Evolutionary conservation across 345 rosid species (phyloP), one percentile per base, ranked within the genome.

Genomic region (Citrus mangshanensis): DNA sequence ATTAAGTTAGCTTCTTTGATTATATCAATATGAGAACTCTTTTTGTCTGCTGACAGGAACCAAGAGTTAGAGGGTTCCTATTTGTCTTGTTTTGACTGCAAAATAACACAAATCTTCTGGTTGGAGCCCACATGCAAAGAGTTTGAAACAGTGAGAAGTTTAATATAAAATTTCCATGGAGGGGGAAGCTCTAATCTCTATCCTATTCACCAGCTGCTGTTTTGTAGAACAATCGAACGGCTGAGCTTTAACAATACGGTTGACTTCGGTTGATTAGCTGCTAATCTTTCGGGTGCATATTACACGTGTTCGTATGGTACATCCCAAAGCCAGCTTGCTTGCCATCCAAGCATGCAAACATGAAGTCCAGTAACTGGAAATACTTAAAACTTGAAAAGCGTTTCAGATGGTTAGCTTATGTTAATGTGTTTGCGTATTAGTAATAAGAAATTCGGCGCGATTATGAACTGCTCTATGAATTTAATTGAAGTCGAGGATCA

Each of bases 71-170:
- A 49, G 80, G 68, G 80, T 56, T 64, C 85, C 81, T 42, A 79
- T 77, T 66, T 84, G 75, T 86, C 79, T 19, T 77, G 30, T 54
- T 27, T 14, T 69, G 40, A 55, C n/a, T 70, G 76, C 35, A 74
- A 18, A 38, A 19, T 38, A 61, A 42, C 77, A 62, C 5, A 79
- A 74, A 79, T 80, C 69, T 35, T 22, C 6, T 64, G 35, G 75
- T 70, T 67, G 81, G 64, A 28, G 25, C 62, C 75, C 60, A 70
- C 80, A 63, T 55, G 76, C 64, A 4, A 18, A 38, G 67, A 54
- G 70, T 61, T 72, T 32, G 9, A 71, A 63, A 27, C 42, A n/a
- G 30, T 30, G 5, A 3, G 35, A 21, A 38, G 34, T 6, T 60
- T 18, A 12, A 4, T 28, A 32, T 63, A 28, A 63, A 34, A 32